Conservation (phyloP, 345 rosid species). For the Hevea brasiliensis region DNA sequence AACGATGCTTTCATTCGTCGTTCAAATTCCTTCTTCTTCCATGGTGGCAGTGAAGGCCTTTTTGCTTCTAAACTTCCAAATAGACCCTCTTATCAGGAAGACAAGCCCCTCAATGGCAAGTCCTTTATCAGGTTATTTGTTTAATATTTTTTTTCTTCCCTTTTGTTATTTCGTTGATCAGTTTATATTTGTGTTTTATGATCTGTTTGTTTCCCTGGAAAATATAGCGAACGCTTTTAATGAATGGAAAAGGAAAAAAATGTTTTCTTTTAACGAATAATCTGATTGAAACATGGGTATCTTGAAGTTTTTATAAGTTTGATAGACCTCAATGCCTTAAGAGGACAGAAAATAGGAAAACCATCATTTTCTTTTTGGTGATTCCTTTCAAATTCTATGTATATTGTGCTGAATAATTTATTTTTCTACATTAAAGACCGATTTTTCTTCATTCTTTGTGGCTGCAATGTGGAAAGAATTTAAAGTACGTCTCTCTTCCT, state of each 20-base stretch:
- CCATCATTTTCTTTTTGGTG: background rate
- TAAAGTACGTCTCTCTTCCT: too few species aligned
- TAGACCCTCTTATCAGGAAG: conserved; percentile 22
- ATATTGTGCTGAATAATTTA: too few species aligned
- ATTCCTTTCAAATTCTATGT: too few species aligned
- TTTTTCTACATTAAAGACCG: too few species aligned
- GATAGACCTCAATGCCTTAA: too few species aligned
- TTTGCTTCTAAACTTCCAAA: conserved; percentile 36
- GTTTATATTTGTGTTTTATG: background rate
- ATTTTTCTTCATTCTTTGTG: background rate
- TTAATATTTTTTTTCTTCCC: background rate
- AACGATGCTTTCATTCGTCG: conserved; percentile 40
- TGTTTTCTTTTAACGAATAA: too few species aligned
- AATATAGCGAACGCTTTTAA: background rate
- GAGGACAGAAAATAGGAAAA: background rate
- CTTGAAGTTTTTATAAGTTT: background rate
- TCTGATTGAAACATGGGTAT: background rate
- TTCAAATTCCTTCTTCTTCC: conserved; percentile 55
- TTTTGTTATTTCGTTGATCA: background rate
- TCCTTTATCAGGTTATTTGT: conserved; percentile 43
- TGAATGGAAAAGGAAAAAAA: background rate
- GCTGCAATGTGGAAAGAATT: background rate
- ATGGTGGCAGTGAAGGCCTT: conserved; percentile 60
- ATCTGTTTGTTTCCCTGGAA: conserved; percentile 9
- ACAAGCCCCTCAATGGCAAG: conserved; percentile 38